A percentile compares a stretch with the other conserved stretches of the same genome.
These are phyloP conservation scores for Chlorella sorokiniana DNA, from an alignment of 139 green algal species.

Conservation along the genomic window DNA sequence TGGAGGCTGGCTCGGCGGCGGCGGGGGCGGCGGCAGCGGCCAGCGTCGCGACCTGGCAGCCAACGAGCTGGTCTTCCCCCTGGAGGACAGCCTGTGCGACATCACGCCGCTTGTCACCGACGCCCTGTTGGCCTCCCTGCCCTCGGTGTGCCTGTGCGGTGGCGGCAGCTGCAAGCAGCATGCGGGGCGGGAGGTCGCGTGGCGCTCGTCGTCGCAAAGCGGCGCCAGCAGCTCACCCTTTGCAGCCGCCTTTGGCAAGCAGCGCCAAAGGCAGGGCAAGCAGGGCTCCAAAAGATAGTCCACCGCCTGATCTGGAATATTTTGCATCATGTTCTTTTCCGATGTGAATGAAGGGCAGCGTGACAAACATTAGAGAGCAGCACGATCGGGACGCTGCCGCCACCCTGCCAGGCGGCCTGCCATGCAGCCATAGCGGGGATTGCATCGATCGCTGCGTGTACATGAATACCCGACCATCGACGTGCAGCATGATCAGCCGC, in stretches of 20 bases:
- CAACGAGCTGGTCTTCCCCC: conserved; percentile 6
- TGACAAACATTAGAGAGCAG: background rate
- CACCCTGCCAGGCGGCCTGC: too few relatives aligned
- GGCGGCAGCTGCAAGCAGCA: conserved; percentile 23
- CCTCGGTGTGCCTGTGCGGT: conserved; percentile 34
- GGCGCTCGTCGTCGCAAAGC: background rate
- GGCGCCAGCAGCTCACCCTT: background rate
- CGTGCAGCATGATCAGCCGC: background rate
- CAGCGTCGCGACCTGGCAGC: background rate
- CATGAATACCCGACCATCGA: too few relatives aligned
- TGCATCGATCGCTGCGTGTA: too few relatives aligned
- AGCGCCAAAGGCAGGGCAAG: background rate
- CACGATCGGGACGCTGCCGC: background rate
- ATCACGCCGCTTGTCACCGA: conserved; percentile 7
- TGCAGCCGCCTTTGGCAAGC: conserved; percentile 1
- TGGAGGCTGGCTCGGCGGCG: background rate
- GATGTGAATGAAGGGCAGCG: too few relatives aligned
- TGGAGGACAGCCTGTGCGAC: background rate
- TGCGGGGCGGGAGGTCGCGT: background rate
- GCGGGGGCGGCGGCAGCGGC: background rate
- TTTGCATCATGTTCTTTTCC: background rate
- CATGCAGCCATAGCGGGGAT: too few relatives aligned
- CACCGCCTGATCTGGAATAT: background rate
- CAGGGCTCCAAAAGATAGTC: background rate
- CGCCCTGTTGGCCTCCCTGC: background rate